These are phyloP conservation scores for Extremus antarcticus DNA, from an alignment of 495 filamentous ascomycete species.

Conservation along the genomic window DNA sequence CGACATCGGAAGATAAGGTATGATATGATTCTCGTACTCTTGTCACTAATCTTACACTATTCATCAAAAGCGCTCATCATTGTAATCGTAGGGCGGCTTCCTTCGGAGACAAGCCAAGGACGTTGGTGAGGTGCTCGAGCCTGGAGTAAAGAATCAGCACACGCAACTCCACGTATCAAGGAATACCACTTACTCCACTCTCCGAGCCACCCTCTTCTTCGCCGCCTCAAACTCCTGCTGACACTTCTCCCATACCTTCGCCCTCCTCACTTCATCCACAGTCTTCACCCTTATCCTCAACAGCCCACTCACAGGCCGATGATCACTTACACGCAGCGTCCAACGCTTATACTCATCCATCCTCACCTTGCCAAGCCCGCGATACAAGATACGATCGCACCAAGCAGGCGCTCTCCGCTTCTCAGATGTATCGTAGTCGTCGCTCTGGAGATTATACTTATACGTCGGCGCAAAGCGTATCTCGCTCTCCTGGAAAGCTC, in stretches of 20 bases:
- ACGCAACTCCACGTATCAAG: too few species aligned
- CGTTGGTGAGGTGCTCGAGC: not conserved
- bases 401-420: slow-evolving; percentile 94
- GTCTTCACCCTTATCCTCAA: slow-evolving; percentile 77
- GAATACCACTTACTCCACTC: too few species aligned
- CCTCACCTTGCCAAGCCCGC: slow-evolving; percentile 70
- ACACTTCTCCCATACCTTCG: slow-evolving; percentile 55
- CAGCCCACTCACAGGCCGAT: slow-evolving; percentile 77
- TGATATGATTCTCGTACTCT: too few species aligned
- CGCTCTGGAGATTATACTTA: slow-evolving; percentile 83
- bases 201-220: slow-evolving; percentile 49
- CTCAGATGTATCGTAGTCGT: slow-evolving; percentile 86
- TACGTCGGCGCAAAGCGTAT: slow-evolving; percentile 90
- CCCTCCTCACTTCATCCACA: slow-evolving; percentile 55
- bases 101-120: not conserved
- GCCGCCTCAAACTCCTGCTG: slow-evolving; percentile 60
- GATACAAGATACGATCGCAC: slow-evolving; percentile 88
- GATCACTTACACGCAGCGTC: slow-evolving; percentile 82
- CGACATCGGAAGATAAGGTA: too few species aligned
- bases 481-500: slow-evolving; percentile 72
- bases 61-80: too few species aligned
- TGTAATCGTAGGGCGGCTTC: not conserved
- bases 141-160: too few species aligned
- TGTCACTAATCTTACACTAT: too few species aligned
- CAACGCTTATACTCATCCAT: slow-evolving; percentile 81